phyloP scores from a whole-genome alignment of 2,329 filamentous ascomycete genomes.

The Trichoderma gracile region DNA sequence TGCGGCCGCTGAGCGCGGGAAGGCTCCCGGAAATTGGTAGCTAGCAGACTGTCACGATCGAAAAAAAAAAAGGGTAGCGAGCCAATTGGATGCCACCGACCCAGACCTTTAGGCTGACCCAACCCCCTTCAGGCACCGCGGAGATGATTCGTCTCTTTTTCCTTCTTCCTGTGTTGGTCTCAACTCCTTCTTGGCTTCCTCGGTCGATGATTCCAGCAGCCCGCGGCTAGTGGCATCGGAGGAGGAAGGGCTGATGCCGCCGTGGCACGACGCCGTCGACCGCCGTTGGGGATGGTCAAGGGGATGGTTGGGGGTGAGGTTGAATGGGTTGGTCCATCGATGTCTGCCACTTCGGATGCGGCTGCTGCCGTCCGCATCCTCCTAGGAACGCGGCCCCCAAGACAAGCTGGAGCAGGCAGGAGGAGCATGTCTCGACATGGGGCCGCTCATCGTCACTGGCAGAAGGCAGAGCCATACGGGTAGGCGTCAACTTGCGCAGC shows the following conservation, averaged over 20 bases:
- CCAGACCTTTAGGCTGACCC: neutral
- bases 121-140: neutral
- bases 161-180: neutral
- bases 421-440: neutral
- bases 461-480: neutral
- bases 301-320: neutral
- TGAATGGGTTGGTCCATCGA: neutral
- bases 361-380: conserved; percentile 13
- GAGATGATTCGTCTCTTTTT: conserved; percentile 7
- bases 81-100: conserved; percentile 5
- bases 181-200: neutral
- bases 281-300: too few species aligned
- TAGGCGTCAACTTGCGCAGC: neutral
- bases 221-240: conserved; percentile 11
- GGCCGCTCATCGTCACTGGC: neutral
- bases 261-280: neutral
- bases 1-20: conserved; percentile 17
- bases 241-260: neutral
- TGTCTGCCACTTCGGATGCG: conserved; percentile 12
- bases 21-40: conserved; percentile 17
- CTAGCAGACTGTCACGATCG: neutral
- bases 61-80: neutral
- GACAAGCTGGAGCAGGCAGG: neutral
- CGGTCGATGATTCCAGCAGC: neutral
- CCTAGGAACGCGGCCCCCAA: neutral